Conservation (phyloP, 2,329 filamentous ascomycete genomes). For the Salinomyces thailandicus region DNA sequence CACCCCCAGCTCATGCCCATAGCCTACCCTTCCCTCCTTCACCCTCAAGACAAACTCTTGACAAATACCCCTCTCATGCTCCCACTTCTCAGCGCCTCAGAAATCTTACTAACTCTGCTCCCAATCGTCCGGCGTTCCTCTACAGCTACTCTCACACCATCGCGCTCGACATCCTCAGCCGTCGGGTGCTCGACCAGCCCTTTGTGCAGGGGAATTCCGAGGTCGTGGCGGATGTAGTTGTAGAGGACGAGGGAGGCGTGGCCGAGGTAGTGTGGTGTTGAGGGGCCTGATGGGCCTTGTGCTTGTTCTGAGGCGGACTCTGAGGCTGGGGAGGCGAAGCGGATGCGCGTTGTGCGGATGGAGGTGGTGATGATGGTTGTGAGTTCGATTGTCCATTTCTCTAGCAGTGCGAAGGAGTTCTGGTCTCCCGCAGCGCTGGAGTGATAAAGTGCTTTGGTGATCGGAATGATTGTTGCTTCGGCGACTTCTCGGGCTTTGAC, state of each 20-base stretch:
- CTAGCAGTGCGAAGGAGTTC: not conserved
- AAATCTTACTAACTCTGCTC: constrained; percentile 14
- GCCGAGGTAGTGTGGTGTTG: constrained; percentile 7
- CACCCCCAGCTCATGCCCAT: too few species aligned
- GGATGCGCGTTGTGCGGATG: not conserved
- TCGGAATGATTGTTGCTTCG: not conserved
- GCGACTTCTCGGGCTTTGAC: not conserved
- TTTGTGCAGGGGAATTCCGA: constrained; percentile 12
- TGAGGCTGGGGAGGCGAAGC: not conserved
- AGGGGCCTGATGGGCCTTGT: not conserved
- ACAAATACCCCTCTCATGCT: constrained; percentile 10
- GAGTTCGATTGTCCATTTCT: not conserved
- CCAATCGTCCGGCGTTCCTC: not conserved
- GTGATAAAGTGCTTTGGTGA: not conserved
- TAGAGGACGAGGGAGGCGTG: constrained; percentile 14
- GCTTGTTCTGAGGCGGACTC: too few species aligned
- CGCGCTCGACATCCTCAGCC: constrained; percentile 6
- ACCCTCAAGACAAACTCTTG: constrained; percentile 8
- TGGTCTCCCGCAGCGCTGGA: not conserved
- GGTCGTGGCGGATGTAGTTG: constrained; percentile 13
- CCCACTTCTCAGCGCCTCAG: constrained; percentile 17
- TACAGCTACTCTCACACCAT: constrained; percentile 6
- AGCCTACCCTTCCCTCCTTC: too few species aligned
- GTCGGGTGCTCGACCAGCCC: constrained; percentile 18
- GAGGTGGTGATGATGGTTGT: not conserved